Evolutionary conservation across 306 rosid species (phyloP).

Genomic region (Prunus mira): DNA sequence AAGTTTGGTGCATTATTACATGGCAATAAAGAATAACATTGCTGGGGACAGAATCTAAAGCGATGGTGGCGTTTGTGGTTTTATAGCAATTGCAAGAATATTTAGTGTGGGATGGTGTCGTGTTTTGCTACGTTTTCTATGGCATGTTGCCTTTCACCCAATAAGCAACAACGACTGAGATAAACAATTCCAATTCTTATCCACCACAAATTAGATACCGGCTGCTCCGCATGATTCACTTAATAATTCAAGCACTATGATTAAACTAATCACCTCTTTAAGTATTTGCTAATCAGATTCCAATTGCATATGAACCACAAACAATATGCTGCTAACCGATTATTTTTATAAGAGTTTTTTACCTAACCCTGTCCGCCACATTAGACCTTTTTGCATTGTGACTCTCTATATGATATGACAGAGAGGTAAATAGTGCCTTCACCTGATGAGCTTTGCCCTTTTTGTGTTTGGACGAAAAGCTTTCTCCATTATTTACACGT

Average conservation of each 20-base stretch:
- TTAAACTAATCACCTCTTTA: background rate
- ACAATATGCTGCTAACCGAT: background rate
- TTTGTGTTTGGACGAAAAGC: no score
- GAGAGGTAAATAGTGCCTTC: no score
- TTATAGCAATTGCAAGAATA: no score
- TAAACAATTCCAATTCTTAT: background rate
- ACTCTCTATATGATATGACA: no score
- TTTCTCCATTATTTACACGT: background rate
- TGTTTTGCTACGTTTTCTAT: background rate
- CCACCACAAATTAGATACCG: constrained; percentile 13
- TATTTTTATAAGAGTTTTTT: no score
- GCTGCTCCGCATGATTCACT: background rate
- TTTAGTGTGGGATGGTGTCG: background rate
- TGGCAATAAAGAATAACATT: background rate
- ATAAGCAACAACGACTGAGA: background rate
- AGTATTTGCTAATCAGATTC: background rate
- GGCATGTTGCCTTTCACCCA: background rate
- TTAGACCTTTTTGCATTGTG: no score
- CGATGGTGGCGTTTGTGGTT: no score
- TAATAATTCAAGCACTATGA: background rate
- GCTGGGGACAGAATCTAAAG: background rate
- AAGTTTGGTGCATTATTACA: background rate
- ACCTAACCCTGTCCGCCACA: no score
- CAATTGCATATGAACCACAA: background rate
- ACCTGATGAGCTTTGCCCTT: no score